Conservation (phyloP, 2,329 filamentous ascomycete genomes). For the Aspergillus fructus region DNA sequence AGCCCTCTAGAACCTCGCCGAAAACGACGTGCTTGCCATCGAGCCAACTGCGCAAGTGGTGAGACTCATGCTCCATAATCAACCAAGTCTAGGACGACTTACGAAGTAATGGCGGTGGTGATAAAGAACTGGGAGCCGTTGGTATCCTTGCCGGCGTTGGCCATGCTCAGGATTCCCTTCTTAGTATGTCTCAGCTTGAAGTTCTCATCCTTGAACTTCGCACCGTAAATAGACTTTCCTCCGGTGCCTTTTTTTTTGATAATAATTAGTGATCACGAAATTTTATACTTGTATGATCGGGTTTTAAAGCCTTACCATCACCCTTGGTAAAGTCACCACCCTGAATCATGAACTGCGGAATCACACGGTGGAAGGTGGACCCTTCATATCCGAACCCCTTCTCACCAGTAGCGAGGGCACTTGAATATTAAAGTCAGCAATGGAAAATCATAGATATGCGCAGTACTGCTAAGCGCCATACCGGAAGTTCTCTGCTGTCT, state of each 20-base stretch:
- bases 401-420: constrained; percentile 64
- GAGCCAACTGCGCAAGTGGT: constrained; percentile 49
- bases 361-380: constrained; percentile 68
- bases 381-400: constrained; percentile 68
- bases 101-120: constrained; percentile 59
- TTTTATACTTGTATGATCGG: background rate
- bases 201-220: constrained; percentile 69
- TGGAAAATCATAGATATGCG: background rate
- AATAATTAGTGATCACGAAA: background rate
- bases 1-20: constrained; percentile 66
- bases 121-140: constrained; percentile 69
- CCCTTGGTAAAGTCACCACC: constrained; percentile 66
- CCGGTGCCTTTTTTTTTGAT: constrained; percentile 53
- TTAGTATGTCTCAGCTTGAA: constrained; percentile 69
- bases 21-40: constrained; percentile 67
- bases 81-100: constrained; percentile 10
- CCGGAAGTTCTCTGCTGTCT: constrained; percentile 67
- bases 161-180: constrained; percentile 65
- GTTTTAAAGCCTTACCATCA: constrained; percentile 45
- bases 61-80: background rate
- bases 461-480: constrained; percentile 24
- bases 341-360: constrained; percentile 71
- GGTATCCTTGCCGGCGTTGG: constrained; percentile 64
- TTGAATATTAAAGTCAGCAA: constrained; percentile 20
- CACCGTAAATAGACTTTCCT: constrained; percentile 67